These are phyloP conservation scores for Cardiospermum halicacabum DNA, from an alignment of 345 rosid species.

Conservation along the genomic window DNA sequence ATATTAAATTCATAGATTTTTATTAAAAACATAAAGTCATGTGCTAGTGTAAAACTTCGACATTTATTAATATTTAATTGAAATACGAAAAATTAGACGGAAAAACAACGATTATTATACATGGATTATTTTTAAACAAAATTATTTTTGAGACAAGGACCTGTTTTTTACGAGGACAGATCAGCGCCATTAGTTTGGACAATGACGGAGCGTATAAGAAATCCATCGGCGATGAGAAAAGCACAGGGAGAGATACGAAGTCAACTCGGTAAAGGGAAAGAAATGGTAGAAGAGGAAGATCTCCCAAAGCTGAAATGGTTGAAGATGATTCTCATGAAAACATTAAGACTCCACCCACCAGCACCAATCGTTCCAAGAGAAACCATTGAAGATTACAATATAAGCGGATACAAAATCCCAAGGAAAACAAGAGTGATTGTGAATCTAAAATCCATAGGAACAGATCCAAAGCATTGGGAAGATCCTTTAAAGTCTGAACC, in stretches of 20 bases:
- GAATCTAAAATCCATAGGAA: constrained; percentile 21
- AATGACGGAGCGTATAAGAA: constrained; percentile 30
- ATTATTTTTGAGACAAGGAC: no score
- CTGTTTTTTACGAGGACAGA: constrained; percentile 35
- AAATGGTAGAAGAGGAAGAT: constrained; percentile 25
- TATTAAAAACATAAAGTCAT: no score
- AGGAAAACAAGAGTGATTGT: constrained; percentile 30
- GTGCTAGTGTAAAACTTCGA: no score
- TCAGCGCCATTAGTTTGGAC: constrained; percentile 33
- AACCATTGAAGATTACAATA: constrained; percentile 19
- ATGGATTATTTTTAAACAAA: no score
- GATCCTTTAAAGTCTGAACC: constrained; percentile 33
- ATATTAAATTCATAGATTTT: no score
- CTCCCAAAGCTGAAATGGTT: constrained; percentile 25
- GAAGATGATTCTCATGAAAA: constrained; percentile 24
- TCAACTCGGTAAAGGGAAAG: constrained; percentile 17
- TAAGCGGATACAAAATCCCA: constrained; percentile 32
- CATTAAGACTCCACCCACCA: constrained; percentile 37
- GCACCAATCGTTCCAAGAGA: constrained; percentile 35
- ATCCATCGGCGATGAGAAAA: constrained; percentile 29
- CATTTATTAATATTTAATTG: no score
- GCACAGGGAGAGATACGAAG: constrained; percentile 33
- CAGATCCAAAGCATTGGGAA: constrained; percentile 30
- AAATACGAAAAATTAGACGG: no score
- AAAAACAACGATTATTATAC: no score